Evolutionary conservation across 2,329 filamentous ascomycete species (phyloP), one percentile per base, ranked within the genome.

Genomic region (Purpureocillium takamizusanense): DNA sequence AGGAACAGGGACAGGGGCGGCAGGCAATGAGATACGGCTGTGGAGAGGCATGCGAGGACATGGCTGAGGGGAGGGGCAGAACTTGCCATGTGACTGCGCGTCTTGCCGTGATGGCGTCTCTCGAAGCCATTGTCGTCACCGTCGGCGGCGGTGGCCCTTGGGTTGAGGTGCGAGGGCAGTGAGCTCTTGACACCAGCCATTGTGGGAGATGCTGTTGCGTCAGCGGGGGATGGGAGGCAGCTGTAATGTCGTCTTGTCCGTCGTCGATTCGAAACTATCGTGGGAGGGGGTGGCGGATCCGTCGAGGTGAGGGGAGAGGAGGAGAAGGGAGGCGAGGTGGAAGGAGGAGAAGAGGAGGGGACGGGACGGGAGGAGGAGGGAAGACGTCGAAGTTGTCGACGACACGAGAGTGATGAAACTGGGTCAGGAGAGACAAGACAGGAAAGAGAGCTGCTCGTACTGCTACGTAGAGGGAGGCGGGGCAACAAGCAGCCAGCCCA

Each of bases 11-110:
- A 25, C 21, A 25, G 21, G 21, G 10, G 21, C 21, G 21, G 21
- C 18, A n/a, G 21, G 14, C 5, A 28, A 14, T 16, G n/a, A 9
- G 5, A 16, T 35, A n/a, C 13, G 23, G 30, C n/a, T 33, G 33
- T 14, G 5, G 25, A 18, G 21, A n/a, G 12, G 38, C 23, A 18
- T 17, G 23, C 33, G 10, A 13, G 5, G 15, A 14, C 35, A 33
- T 15, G 28, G 36, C n/a, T 28, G 30, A 28, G 30, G 34, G 15
- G 14, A 35, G 27, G 28, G 37, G 32, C 31, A 42, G n/a, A n/a
- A 80, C 83, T 78, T 67, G 84, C 84, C 78, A 89, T 85, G 66
- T 89, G 84, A 44, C 83, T 87, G 63, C 84, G 82, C 51, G 83
- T 84, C 76, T 89, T 89, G 67, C 84, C 84, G 63, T 89, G 83